Evolutionary conservation across 2,329 filamentous ascomycete genomes (phyloP), one percentile per base, ranked within the genome.

Genomic region (Neurospora crassa): DNA sequence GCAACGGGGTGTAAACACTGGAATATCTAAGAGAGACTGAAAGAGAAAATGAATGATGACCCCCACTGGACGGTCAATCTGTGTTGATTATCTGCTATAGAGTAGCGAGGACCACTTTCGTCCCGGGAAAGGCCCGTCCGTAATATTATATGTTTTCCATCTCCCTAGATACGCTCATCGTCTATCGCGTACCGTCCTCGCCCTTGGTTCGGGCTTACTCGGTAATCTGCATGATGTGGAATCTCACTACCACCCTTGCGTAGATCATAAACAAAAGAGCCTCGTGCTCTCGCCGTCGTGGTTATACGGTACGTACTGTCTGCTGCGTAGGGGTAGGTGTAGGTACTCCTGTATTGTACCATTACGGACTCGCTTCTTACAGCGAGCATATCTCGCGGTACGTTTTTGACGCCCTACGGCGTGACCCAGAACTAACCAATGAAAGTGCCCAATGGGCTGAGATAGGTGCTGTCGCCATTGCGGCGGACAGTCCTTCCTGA

Each of bases 161-260:
- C 53, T 16, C 29, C 29, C 11, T 10, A 10, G 37, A 11, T 63
- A 37, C 29, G 11, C 24, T 37, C 16, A 16, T 37, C 24, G 53
- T 37, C 29, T 34, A 40, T 47, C 37, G 42, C 45, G 20, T 24
- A 47, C 67, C 34, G 69, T 40, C n/a, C 18, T 72, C 43, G 67
- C 68, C 24, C 7, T 59, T 59, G 47, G 7, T 59, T 74, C 73
- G 73, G 74, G n/a, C 42, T 37, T 24, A 16, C 53, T 73, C 72
- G 70, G 72, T 59, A 70, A 71, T 72, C 42, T 29, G 7, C 47
- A 63, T 20, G 24, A 43, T 34, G 11, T 29, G 41, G 24, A 42
- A 59, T 71, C 59, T 42, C 67, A 45, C 41, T 10, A 63, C 18
- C 24, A 37, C 68, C 74, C 71, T 45, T 72, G 72, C 67, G 68